Conservation (phyloP, 805 yeast genomes). For the Barnettozyma sp. region DNA sequence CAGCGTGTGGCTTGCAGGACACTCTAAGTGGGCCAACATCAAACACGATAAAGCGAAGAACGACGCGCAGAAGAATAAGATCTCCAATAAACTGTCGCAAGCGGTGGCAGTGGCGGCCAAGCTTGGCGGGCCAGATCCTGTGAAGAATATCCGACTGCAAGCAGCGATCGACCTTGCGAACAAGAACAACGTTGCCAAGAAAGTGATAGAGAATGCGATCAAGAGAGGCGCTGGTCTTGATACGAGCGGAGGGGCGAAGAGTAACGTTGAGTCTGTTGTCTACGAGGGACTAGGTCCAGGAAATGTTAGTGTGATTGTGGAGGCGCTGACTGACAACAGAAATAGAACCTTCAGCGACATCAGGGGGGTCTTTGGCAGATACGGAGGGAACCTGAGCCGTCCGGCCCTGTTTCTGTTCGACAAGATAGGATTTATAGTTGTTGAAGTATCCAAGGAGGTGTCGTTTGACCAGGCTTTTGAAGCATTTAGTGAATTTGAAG, state of each 20-base stretch:
- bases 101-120: slow-evolving; percentile 72
- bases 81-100: slow-evolving; percentile 64
- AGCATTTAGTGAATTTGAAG: slow-evolving; percentile 57
- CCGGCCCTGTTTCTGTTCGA: slow-evolving; percentile 78
- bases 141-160: slow-evolving; percentile 50
- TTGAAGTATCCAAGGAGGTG: slow-evolving; percentile 32
- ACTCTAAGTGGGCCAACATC: slow-evolving; percentile 92
- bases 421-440: slow-evolving; percentile 62
- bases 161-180: slow-evolving; percentile 75
- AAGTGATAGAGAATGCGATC: slow-evolving; percentile 80
- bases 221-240: slow-evolving; percentile 75
- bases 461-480: slow-evolving; percentile 67
- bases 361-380: slow-evolving; percentile 66
- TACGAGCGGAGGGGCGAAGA: slow-evolving; percentile 36
- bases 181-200: slow-evolving; percentile 70
- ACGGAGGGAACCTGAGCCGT: slow-evolving; percentile 54
- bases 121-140: slow-evolving; percentile 61
- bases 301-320: slow-evolving; percentile 80
- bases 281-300: slow-evolving; percentile 94
- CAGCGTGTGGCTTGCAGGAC: slow-evolving; percentile 44
- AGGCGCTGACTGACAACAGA: slow-evolving; percentile 84
- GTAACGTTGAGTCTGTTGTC: slow-evolving; percentile 45
- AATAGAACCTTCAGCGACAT: slow-evolving; percentile 72
- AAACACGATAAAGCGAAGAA: slow-evolving; percentile 91
- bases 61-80: slow-evolving; percentile 69